Evolutionary conservation across 2,329 filamentous ascomycete genomes (phyloP), one percentile per base, ranked within the genome.

Genomic region (Zymoseptoria tritici): DNA sequence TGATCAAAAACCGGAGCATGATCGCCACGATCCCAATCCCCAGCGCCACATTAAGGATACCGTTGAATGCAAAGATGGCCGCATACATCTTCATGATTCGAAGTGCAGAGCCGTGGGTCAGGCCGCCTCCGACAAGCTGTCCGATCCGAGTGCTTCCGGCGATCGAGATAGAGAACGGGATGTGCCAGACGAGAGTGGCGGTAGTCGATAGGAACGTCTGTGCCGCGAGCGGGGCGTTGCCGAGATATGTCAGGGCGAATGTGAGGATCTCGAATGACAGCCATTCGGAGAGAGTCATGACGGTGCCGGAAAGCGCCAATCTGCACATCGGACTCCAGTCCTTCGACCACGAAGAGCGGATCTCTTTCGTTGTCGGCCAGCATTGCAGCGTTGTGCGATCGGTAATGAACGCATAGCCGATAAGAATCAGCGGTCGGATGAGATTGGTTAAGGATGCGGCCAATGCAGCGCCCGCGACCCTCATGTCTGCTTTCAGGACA

Each of bases 381-480:
- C 79, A 81, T 61, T 74, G 69, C 36, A 75, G 72, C 5, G 77
- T 77, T 0, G 63, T 60, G 5, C 73, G 72, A 13, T 70, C 67
- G 6, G 77, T 67, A 59, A 77, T 74, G 57, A 76, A 71, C 21
- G 78, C 69, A 60, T 82, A 83, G 1, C 77, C 31, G 21, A 80
- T 71, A 0, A 83, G 74, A 2, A 82, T 68, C 0, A 80, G 29
- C 0, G 79, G 79, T 0, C 80, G 76, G 2, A 83, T 70, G 42
- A 78, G 75, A 53, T 66, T 65, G 1, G 64, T 65, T 16, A 67
- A 57, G 0, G 80, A 80, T 2, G 76, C 76, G 11, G 79, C 79
- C 1, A 83, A 68, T 0, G 81, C 79, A 0, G 81, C 80, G 2
- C 81, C 81, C 1, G 76, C 75, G 5, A 83, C 77, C 0, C 80